These are phyloP conservation scores for Agastache rugosa DNA, from an alignment of 257 asterid species.

Conservation along the genomic window DNA sequence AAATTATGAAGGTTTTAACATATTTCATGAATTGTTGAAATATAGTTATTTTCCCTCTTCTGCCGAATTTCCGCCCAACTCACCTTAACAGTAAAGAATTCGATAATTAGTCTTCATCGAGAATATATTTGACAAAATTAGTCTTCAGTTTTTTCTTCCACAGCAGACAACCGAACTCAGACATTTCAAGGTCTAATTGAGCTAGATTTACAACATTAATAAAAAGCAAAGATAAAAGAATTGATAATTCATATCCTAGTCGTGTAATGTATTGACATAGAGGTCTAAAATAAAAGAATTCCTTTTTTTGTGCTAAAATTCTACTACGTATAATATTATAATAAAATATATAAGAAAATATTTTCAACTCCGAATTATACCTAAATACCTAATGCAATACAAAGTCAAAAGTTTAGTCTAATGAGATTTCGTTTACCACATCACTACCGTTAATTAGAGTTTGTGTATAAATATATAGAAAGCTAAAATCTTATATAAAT, in stretches of 20 bases:
- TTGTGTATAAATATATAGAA: slow-evolving; percentile 1
- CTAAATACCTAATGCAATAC: slow-evolving; percentile 40
- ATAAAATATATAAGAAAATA: background rate
- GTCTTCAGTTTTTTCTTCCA: background rate
- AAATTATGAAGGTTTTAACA: background rate
- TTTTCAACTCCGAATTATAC: slow-evolving; percentile 27
- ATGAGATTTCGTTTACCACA: slow-evolving; percentile 36
- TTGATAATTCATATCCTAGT: no score
- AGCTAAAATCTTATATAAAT: background rate
- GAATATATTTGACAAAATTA: slow-evolving; percentile 19
- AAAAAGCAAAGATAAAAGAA: no score
- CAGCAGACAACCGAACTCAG: background rate
- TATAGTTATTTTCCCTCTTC: background rate
- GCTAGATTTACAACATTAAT: background rate
- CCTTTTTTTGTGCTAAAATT: slow-evolving; percentile 10
- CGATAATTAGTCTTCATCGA: slow-evolving; percentile 16
- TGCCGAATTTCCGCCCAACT: slow-evolving; percentile 23
- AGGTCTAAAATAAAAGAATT: background rate
- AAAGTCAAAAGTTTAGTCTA: slow-evolving; percentile 26
- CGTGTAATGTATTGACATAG: no score
- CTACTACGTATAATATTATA: background rate
- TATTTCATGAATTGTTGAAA: background rate
- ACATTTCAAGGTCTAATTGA: background rate
- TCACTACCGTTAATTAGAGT: slow-evolving; percentile 12
- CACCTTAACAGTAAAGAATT: slow-evolving; percentile 22